Conservation (phyloP, 805 yeast species). For the Yarrowia sp. region DNA sequence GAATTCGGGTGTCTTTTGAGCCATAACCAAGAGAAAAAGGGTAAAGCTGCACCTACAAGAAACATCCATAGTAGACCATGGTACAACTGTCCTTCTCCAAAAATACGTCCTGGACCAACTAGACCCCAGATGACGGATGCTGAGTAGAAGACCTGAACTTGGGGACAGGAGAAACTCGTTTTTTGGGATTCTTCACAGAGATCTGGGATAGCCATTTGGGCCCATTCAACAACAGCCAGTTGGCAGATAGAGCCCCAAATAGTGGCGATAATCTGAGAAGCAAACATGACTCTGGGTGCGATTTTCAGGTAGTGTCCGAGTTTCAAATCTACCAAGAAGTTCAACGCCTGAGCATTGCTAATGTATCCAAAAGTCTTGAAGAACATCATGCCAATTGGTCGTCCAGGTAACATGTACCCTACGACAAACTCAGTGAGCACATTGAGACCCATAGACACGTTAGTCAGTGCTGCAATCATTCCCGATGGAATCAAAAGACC, state of each 20-base stretch:
- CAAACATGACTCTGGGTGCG: constrained; percentile 66
- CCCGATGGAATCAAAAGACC: constrained; percentile 67
- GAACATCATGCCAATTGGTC: constrained; percentile 66
- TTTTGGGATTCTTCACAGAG: constrained; percentile 56
- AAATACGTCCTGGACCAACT: constrained; percentile 68
- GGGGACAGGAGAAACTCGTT: constrained; percentile 59
- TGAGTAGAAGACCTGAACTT: constrained; percentile 56
- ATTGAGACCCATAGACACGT: constrained; percentile 63
- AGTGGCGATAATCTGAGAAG: constrained; percentile 58
- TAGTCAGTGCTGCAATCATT: constrained; percentile 67
- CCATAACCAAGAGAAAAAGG: constrained; percentile 53
- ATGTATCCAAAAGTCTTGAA: constrained; percentile 67
- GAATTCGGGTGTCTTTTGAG: constrained; percentile 53
- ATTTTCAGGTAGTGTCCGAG: constrained; percentile 69
- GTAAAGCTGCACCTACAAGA: constrained; percentile 61
- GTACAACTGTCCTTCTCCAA: constrained; percentile 58
- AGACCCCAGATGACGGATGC: constrained; percentile 71
- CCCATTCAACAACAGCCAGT: constrained; percentile 55
- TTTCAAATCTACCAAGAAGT: constrained; percentile 63
- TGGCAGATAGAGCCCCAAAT: constrained; percentile 56
- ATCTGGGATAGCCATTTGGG: constrained; percentile 51
- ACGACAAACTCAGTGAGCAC: constrained; percentile 69
- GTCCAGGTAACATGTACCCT: constrained; percentile 70
- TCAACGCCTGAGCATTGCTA: constrained; percentile 61
- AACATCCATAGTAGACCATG: constrained; percentile 65